These are phyloP conservation scores for Daldinia concentrica DNA, from an alignment of 495 filamentous ascomycete genomes.

Conservation along the genomic window DNA sequence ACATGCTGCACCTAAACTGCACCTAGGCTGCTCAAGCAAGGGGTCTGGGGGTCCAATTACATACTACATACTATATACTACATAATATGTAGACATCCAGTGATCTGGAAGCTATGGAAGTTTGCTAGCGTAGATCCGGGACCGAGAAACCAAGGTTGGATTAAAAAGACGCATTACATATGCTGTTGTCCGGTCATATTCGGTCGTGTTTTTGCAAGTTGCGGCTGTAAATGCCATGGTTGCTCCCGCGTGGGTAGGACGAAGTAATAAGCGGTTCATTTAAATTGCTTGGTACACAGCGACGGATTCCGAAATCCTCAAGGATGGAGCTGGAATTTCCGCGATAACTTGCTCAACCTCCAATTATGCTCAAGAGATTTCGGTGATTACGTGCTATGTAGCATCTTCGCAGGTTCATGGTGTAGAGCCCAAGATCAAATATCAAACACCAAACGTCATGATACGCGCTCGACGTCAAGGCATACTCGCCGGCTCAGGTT, in stretches of 20 bases:
- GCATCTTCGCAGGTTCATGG: constrained; percentile 6
- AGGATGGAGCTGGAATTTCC: constrained; percentile 33
- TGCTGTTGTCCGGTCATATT: constrained; percentile 34
- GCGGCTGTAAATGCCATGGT: constrained; percentile 29
- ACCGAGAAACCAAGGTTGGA: constrained; percentile 30
- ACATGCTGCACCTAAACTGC: constrained; percentile 20
- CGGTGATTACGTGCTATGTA: not conserved
- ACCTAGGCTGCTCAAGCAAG: constrained; percentile 21
- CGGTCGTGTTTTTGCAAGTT: constrained; percentile 19
- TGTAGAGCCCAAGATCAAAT: constrained; percentile 28
- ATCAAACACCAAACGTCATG: constrained; percentile 37
- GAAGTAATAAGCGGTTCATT: constrained; percentile 39
- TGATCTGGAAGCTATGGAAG: constrained; percentile 32
- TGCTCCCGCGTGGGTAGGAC: constrained; percentile 37
- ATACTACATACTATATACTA: too few relatives aligned
- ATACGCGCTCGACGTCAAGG: constrained; percentile 37
- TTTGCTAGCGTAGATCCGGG: constrained; percentile 38
- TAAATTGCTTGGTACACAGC: constrained; percentile 40
- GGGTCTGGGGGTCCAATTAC: constrained; percentile 3
- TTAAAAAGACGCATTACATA: constrained; percentile 26
- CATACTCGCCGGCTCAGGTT: constrained; percentile 13
- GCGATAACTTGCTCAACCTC: constrained; percentile 15
- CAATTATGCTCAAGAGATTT: not conserved
- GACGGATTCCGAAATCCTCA: constrained; percentile 42
- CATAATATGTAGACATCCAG: constrained; percentile 2